Evolutionary conservation across 2,329 filamentous ascomycete species (phyloP).

Genomic region (Ascomycota sp.): DNA sequence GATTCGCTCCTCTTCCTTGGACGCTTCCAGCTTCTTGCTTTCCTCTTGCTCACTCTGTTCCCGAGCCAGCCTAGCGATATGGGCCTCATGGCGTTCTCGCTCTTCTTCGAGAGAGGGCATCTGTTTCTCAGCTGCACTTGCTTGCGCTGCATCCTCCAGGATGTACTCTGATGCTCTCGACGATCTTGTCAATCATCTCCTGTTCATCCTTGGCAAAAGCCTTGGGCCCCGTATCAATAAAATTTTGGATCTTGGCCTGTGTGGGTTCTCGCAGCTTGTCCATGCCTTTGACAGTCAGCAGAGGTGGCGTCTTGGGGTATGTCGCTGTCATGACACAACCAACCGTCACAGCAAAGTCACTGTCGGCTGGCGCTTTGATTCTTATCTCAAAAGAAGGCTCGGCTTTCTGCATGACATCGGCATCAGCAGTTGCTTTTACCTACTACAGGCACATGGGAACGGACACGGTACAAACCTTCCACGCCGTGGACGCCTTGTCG

Average conservation of each 20-base stretch:
- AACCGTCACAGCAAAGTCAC: conserved; percentile 51
- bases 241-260: conserved; percentile 46
- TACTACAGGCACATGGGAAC: neutral
- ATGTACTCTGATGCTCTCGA: conserved; percentile 53
- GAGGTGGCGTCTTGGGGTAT: conserved; percentile 68
- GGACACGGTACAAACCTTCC: conserved; percentile 44
- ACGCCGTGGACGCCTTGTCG: conserved; percentile 50
- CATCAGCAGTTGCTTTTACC: too few relatives aligned
- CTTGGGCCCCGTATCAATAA: conserved; percentile 36
- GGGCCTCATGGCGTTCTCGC: conserved; percentile 61
- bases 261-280: conserved; percentile 48
- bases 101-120: conserved; percentile 80
- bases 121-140: conserved; percentile 52
- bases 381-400: conserved; percentile 68
- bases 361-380: conserved; percentile 53
- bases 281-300: conserved; percentile 46
- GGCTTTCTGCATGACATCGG: conserved; percentile 36
- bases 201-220: conserved; percentile 30
- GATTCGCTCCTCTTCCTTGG: conserved; percentile 46
- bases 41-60: conserved; percentile 33
- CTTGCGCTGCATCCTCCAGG: conserved; percentile 68
- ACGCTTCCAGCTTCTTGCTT: conserved; percentile 32
- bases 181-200: conserved; percentile 43
- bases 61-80: conserved; percentile 38
- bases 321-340: conserved; percentile 69